Evolutionary conservation across 2,329 filamentous ascomycete species (phyloP).

Genomic region (Penicillium sp.): DNA sequence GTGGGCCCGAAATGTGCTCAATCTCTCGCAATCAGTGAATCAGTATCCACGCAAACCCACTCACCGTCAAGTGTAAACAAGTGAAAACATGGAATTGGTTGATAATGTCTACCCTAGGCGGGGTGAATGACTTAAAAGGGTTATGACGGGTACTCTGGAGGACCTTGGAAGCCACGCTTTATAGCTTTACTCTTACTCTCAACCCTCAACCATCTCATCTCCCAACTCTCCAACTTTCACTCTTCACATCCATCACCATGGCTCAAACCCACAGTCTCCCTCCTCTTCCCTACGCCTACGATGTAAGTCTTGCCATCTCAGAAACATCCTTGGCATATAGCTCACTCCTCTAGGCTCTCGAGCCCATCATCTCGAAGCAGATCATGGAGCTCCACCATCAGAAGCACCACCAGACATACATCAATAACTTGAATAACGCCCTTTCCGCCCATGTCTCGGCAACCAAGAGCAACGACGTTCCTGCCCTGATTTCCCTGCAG

Average conservation of each 20-base stretch:
- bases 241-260: constrained; percentile 22
- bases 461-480: constrained; percentile 54
- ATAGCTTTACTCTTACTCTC: not conserved
- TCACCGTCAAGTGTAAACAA: not conserved
- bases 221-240: not conserved
- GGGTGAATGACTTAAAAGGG: constrained; percentile 3
- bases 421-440: constrained; percentile 79
- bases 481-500: constrained; percentile 63
- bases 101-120: constrained; percentile 10
- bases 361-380: constrained; percentile 71
- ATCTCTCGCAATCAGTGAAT: constrained; percentile 9
- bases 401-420: constrained; percentile 91
- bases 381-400: constrained; percentile 95
- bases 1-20: constrained; percentile 19
- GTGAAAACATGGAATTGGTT: not conserved
- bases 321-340: constrained; percentile 41
- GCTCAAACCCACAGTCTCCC: constrained; percentile 56
- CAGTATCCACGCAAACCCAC: not conserved
- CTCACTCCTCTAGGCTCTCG: constrained; percentile 65
- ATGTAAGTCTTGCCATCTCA: constrained; percentile 51
- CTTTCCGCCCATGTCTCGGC: constrained; percentile 61
- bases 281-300: constrained; percentile 62
- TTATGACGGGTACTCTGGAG: constrained; percentile 5
- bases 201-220: not conserved
- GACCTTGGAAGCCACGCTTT: constrained; percentile 15